Conservation (phyloP, 2,329 filamentous ascomycete species). For the Verticillium klebahnii region DNA sequence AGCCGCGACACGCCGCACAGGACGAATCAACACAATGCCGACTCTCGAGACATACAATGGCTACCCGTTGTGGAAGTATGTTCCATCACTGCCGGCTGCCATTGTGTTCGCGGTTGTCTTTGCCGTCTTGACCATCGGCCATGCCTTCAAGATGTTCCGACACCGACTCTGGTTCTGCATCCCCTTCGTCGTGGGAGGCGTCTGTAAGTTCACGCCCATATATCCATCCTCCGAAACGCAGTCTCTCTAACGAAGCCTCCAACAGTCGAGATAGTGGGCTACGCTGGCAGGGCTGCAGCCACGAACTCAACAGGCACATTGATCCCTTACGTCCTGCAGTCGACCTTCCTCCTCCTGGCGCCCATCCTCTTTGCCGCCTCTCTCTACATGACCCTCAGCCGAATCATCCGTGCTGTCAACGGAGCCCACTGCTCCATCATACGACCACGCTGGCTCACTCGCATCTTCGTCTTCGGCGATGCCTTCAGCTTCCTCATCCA, state of each 20-base stretch:
- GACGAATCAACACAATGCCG: conserved; percentile 10
- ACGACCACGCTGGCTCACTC: conserved; percentile 19
- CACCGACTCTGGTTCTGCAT: conserved; percentile 44
- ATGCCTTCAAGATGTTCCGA: conserved; percentile 34
- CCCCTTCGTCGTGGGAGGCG: conserved; percentile 37
- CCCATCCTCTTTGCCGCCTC: conserved; percentile 40
- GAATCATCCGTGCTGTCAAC: conserved; percentile 25
- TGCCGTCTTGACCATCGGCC: conserved; percentile 29
- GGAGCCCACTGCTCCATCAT: conserved; percentile 17
- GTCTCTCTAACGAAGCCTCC: conserved; percentile 4
- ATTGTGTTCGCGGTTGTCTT: conserved; percentile 42
- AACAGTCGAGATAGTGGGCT: conserved; percentile 31
- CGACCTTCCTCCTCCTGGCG: conserved; percentile 34
- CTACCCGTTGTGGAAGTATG: conserved; percentile 22
- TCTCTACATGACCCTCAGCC: conserved; percentile 39
- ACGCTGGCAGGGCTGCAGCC: conserved; percentile 30
- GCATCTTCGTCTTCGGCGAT: conserved; percentile 26
- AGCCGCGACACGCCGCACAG: not conserved
- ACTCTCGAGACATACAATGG: conserved; percentile 17
- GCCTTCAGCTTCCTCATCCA: conserved; percentile 23
- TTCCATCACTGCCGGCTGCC: conserved; percentile 39
- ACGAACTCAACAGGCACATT: conserved; percentile 27
- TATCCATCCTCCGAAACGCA: not conserved
- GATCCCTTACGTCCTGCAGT: conserved; percentile 33
- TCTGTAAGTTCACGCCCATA: conserved; percentile 31